Conservation (phyloP, 352 stramenopile species). For the Pythium folliculosum region DNA sequence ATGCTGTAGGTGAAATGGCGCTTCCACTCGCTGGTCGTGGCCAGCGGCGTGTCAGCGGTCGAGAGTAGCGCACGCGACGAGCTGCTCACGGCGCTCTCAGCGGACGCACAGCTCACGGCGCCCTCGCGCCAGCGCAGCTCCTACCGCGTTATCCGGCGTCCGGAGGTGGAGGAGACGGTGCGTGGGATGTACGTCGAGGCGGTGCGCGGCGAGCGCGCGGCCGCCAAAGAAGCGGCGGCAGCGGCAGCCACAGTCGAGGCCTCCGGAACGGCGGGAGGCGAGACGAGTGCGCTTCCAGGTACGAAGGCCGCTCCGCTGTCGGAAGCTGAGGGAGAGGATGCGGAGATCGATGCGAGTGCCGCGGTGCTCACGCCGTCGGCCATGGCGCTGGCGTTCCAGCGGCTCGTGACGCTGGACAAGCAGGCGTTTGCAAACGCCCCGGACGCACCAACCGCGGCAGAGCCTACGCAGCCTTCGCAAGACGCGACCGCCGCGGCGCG, state of each 20-base stretch:
- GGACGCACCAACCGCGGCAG: neutral
- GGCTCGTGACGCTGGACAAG: conserved; percentile 47
- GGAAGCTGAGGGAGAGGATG: neutral
- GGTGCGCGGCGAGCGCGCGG: conserved; percentile 6
- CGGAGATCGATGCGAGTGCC: conserved; percentile 1
- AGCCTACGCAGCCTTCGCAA: neutral
- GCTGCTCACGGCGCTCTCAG: conserved; percentile 32
- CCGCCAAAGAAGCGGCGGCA: neutral
- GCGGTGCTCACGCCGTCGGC: conserved; percentile 12
- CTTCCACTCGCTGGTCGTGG: conserved; percentile 53
- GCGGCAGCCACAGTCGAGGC: neutral
- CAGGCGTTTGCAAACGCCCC: conserved; percentile 28
- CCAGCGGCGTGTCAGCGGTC: conserved; percentile 39
- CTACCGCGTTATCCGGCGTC: conserved; percentile 47
- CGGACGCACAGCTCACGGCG: conserved; percentile 28
- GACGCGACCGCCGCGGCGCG: conserved; percentile 16
- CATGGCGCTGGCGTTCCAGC: conserved; percentile 57
- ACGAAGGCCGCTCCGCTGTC: neutral
- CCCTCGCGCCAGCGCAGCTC: conserved; percentile 36
- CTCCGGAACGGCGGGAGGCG: neutral
- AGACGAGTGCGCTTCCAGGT: neutral
- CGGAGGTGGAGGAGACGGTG: conserved; percentile 37
- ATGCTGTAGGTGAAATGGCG: conserved; percentile 30
- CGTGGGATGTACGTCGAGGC: conserved; percentile 24
- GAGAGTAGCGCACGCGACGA: conserved; percentile 35